Conservation (phyloP, 1,284 basidiomycete genomes). For the Naganishia cerealis region DNA sequence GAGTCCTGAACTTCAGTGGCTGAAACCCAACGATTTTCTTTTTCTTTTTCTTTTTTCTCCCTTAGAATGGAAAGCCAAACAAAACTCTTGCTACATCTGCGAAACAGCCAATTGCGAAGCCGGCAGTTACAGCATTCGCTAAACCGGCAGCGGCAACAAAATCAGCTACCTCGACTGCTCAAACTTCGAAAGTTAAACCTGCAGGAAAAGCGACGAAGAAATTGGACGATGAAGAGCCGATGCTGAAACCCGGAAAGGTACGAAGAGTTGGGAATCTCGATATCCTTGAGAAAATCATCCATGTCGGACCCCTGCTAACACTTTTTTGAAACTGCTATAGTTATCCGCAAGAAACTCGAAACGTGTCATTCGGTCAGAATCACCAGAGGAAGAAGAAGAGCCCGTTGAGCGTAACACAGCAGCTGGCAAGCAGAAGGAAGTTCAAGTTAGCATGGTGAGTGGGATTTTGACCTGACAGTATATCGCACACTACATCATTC, state of each 20-base stretch:
- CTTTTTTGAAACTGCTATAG: neutral
- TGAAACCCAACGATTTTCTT: neutral
- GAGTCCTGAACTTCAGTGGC: neutral
- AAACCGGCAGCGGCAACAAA: constrained; percentile 10
- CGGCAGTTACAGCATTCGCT: neutral
- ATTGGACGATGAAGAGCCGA: constrained; percentile 23
- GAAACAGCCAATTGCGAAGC: constrained; percentile 4
- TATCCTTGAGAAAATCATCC: neutral
- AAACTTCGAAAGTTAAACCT: constrained; percentile 1
- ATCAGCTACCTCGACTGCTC: neutral
- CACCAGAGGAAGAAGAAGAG: constrained; percentile 24
- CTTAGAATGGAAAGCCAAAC: constrained; percentile 9
- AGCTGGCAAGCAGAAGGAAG: neutral
- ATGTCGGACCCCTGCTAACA: neutral
- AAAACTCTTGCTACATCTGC: constrained; percentile 6
- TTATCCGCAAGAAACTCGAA: constrained; percentile 3
- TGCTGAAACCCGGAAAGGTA: constrained; percentile 27
- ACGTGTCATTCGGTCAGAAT: constrained; percentile 22
- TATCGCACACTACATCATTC: neutral
- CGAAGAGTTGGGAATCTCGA: neutral
- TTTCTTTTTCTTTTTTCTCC: neutral
- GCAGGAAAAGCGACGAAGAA: constrained; percentile 14
- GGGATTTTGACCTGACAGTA: neutral
- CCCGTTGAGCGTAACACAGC: neutral
- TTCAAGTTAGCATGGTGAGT: constrained; percentile 13